Evolutionary conservation across 176 grass and related monocot genomes (phyloP), one percentile per base, ranked within the genome.

Genomic region (Luzula sylvatica): DNA sequence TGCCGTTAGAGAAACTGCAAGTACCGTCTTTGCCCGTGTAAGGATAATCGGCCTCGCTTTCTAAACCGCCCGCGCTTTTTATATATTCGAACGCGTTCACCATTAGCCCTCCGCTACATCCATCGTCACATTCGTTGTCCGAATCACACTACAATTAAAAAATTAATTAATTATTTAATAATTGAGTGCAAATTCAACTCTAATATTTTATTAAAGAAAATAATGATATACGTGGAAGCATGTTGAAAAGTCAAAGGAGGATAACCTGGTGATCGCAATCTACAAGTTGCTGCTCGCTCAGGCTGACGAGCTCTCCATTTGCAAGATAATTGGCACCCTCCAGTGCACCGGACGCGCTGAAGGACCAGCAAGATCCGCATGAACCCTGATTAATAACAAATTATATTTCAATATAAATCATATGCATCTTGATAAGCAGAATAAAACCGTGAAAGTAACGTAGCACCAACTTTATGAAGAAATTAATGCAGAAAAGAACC

Each of bases 241-340:
- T 29, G 14, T 15, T 47, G 15, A 30, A 64, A 49, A 64, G 24
- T 64, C 24, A 47, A 15, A 30, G 8, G 11, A 45, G n/a, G 20
- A 14, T 14, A 65, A 92, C 81, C 87, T 93, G 76, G 29, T 93
- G 87, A 45, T 93, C 87, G 11, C 87, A 82, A 65, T 93, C 87
- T 26, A 93, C 87, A 32, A 93, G 75, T 73, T 86, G 87, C 77
- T 93, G 87, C 81, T 93, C 81, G 40, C 81, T 93, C 17, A 93
- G 74, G 65, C 79, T 78, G 50, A 81, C 77, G 22, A 93, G 61
- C 22, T 78, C 75, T 2, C 87, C 87, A 8, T 81, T 93, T 65
- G 81, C 73, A 26, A 86, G 69, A 62, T 55, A 93, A 65, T 93
- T 72, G 23, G 87, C 87, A 9, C 87, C 81, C 59, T 93, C 87